Evolutionary conservation across 345 rosid genomes (phyloP).

Genomic region (Crucihimalaya himalaica): DNA sequence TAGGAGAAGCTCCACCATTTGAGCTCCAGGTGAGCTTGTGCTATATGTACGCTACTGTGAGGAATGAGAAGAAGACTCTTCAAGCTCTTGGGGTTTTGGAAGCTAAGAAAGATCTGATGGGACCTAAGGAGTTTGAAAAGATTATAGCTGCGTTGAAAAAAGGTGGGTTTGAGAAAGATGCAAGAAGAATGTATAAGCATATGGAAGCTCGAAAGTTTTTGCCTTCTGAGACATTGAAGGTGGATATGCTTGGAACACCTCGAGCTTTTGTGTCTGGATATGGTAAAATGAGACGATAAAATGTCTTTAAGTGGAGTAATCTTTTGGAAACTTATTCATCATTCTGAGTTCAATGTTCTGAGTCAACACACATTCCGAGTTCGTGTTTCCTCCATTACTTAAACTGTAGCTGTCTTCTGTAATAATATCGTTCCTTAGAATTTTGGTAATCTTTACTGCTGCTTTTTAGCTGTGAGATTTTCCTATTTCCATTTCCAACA

Average conservation of each 20-base stretch:
- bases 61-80: conserved; percentile 78
- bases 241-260: conserved; percentile 40
- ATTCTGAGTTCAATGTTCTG: conserved; percentile 15
- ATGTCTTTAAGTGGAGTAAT: neutral
- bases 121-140: conserved; percentile 57
- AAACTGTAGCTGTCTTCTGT: conserved; percentile 28
- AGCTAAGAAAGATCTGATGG: conserved; percentile 55
- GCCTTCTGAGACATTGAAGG: conserved; percentile 45
- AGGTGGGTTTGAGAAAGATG: conserved; percentile 72
- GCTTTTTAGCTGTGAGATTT: neutral
- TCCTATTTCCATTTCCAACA: neutral
- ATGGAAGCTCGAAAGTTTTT: conserved; percentile 63
- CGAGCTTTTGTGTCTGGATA: conserved; percentile 29
- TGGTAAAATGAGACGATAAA: conserved; percentile 23
- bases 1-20: conserved; percentile 73
- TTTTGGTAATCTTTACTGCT: conserved; percentile 11
- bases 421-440: conserved; percentile 30
- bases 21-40: conserved; percentile 76
- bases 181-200: conserved; percentile 49
- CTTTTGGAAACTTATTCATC: conserved; percentile 17
- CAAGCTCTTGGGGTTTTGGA: conserved; percentile 70
- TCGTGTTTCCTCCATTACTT: conserved; percentile 13
- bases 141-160: conserved; percentile 55
- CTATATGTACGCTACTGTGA: conserved; percentile 64
- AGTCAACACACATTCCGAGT: conserved; percentile 11